Percentiles rank a stretch among this genome's conserved stretches.
Evolutionary conservation across 495 filamentous ascomycete species (phyloP).

Genomic region (Venustampulla echinocandica): DNA sequence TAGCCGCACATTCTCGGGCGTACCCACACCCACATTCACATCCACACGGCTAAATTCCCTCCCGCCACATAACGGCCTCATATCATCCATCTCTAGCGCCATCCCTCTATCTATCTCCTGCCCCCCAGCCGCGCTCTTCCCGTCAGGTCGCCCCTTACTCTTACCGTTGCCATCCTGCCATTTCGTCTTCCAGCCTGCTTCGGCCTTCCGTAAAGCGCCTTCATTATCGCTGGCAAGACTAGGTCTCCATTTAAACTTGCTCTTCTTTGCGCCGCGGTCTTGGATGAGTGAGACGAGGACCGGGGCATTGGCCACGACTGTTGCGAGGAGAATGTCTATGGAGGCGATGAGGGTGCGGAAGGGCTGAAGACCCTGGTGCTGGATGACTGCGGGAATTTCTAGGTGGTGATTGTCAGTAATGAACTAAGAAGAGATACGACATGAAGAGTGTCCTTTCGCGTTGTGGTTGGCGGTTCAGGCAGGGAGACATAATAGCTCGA

Average conservation of each 20-base stretch:
- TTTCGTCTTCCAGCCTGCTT: neutral
- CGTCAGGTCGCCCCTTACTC: neutral
- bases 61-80: neutral
- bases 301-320: constrained; percentile 66
- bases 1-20: neutral
- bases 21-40: no score
- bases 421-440: no score
- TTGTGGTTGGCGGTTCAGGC: no score
- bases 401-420: no score
- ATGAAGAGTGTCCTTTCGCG: no score
- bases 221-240: neutral
- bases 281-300: constrained; percentile 75
- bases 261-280: constrained; percentile 69
- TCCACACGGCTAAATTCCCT: no score
- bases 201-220: neutral
- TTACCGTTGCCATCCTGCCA: neutral
- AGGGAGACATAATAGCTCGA: no score
- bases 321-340: constrained; percentile 66
- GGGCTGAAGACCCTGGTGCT: constrained; percentile 57
- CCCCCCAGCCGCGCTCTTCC: neutral
- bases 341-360: constrained; percentile 70
- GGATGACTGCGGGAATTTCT: no score
- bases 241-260: constrained; percentile 38
- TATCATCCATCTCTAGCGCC: neutral
- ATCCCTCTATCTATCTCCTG: neutral